Evolutionary conservation across 163 green algal genomes (phyloP).

Genomic region (Chloroidium sp.): DNA sequence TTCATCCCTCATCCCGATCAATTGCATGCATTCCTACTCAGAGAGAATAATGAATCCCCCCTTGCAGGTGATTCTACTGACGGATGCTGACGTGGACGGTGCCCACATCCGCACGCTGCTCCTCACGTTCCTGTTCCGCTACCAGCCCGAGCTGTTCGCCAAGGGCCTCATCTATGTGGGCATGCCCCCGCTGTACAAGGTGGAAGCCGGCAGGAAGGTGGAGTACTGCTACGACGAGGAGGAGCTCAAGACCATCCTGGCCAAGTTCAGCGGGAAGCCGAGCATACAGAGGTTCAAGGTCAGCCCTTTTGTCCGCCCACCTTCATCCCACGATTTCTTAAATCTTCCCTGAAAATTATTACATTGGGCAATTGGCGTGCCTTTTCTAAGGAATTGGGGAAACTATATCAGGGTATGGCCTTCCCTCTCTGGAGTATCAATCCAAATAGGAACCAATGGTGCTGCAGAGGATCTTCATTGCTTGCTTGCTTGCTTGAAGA

Average conservation of each 20-base stretch:
- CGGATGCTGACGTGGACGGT: slow-evolving; percentile 97
- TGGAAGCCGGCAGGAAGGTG: slow-evolving; percentile 39
- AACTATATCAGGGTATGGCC: too few relatives aligned
- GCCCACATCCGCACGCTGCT: slow-evolving; percentile 97
- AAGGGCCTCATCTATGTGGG: slow-evolving; percentile 80
- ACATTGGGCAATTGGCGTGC: too few relatives aligned
- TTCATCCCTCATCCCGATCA: too few relatives aligned
- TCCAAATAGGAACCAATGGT: too few relatives aligned
- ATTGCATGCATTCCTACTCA: neutral
- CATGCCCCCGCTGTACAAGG: slow-evolving; percentile 90
- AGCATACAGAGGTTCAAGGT: slow-evolving; percentile 60
- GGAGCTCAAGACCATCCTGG: slow-evolving; percentile 39
- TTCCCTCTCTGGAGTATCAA: too few relatives aligned
- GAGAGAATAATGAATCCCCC: neutral
- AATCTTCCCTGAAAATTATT: too few relatives aligned
- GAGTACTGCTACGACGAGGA: slow-evolving; percentile 66
- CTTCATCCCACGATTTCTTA: too few relatives aligned
- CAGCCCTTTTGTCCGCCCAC: neutral
- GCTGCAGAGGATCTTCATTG: too few relatives aligned
- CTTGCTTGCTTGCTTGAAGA: too few relatives aligned
- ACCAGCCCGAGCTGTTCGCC: slow-evolving; percentile 79
- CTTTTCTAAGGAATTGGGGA: too few relatives aligned
- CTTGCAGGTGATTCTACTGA: slow-evolving; percentile 88
- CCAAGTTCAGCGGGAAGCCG: slow-evolving; percentile 21
- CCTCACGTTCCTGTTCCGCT: slow-evolving; percentile 98